Percentiles rank a stretch among this genome's conserved stretches.
Evolutionary conservation across 2,329 filamentous ascomycete species (phyloP).

Genomic region (Capronia coronata): DNA sequence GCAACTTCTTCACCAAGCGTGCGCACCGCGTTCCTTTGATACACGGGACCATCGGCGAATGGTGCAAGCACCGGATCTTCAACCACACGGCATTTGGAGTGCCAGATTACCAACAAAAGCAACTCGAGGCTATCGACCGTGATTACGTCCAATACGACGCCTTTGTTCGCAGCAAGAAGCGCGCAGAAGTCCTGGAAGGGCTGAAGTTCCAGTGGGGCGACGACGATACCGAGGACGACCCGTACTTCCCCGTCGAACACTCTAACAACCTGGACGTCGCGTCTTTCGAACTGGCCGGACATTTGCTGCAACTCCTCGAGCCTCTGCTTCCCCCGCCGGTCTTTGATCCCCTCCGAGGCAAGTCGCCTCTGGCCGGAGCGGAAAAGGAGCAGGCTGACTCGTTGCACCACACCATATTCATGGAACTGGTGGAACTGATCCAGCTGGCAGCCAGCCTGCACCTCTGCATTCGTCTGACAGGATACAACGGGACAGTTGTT

Average conservation of each 20-base stretch:
- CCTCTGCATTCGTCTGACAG: constrained; percentile 18
- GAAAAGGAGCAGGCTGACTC: background rate
- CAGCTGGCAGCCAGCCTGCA: constrained; percentile 11
- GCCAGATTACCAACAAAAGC: background rate
- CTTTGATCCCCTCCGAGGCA: constrained; percentile 5
- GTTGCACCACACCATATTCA: constrained; percentile 2
- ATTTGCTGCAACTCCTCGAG: constrained; percentile 10
- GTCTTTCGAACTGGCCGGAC: constrained; percentile 4
- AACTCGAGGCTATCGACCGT: constrained; percentile 19
- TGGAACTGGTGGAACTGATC: constrained; percentile 14
- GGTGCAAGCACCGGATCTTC: constrained; percentile 23
- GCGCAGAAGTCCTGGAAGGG: constrained; percentile 7
- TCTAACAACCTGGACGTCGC: constrained; percentile 2
- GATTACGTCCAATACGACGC: constrained; percentile 23
- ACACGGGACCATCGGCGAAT: constrained; percentile 21
- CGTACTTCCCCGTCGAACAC: background rate
- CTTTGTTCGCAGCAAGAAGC: constrained; percentile 22
- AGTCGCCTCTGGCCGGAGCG: background rate
- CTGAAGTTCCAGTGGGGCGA: background rate
- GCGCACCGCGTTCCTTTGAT: constrained; percentile 21
- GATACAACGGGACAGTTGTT: constrained; percentile 17
- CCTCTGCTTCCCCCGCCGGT: constrained; percentile 12
- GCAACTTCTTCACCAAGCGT: constrained; percentile 21
- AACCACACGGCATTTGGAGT: constrained; percentile 21
- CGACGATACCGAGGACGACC: background rate